Conservation (phyloP, 2,329 filamentous ascomycete genomes). For the Leptographium flavum region DNA sequence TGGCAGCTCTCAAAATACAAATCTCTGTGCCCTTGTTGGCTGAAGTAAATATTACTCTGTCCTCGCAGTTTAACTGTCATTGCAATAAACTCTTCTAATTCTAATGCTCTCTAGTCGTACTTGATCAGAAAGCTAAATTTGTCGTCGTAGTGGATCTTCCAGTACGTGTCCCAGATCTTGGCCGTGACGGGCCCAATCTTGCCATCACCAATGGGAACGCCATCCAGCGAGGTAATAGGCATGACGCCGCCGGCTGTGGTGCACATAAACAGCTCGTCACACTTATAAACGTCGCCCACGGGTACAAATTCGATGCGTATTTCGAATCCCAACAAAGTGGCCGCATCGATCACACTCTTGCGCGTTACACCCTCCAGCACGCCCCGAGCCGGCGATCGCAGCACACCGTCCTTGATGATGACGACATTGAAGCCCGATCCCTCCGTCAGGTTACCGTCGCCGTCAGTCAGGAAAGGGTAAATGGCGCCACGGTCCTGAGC, state of each 20-base stretch:
- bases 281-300: slow-evolving; percentile 23
- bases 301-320: slow-evolving; percentile 27
- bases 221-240: slow-evolving; percentile 34
- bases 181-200: slow-evolving; percentile 29
- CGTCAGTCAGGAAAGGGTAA: slow-evolving; percentile 36
- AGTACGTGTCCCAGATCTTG: slow-evolving; percentile 36
- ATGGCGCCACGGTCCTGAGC: slow-evolving; percentile 28
- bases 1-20: no score
- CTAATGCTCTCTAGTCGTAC: slow-evolving; percentile 13
- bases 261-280: slow-evolving; percentile 37
- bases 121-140: slow-evolving; percentile 20
- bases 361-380: slow-evolving; percentile 33
- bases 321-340: slow-evolving; percentile 18
- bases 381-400: slow-evolving; percentile 32
- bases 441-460: slow-evolving; percentile 33
- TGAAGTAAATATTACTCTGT: no score
- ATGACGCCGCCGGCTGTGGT: slow-evolving; percentile 39
- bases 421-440: slow-evolving; percentile 27
- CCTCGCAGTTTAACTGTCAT: no score
- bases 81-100: no score
- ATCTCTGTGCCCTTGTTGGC: no score
- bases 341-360: slow-evolving; percentile 31
- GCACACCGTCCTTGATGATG: slow-evolving; percentile 26
- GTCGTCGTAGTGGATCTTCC: slow-evolving; percentile 29
- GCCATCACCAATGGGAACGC: slow-evolving; percentile 23